Evolutionary conservation across 2,329 filamentous ascomycete genomes (phyloP).

Genomic region (Cercospora citrullina): DNA sequence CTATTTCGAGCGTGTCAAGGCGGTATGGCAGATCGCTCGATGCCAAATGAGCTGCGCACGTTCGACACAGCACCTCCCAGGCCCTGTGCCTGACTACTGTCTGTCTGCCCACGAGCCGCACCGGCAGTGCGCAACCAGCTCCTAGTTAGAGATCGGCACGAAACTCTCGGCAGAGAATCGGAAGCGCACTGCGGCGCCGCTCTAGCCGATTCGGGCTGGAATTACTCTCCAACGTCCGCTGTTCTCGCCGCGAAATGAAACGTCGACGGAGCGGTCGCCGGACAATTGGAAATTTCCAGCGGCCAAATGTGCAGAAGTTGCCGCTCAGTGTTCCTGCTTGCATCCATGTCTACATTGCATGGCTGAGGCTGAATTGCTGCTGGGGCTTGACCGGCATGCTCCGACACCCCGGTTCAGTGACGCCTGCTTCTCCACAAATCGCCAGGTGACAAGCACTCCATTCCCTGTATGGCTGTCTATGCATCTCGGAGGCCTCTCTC

Average conservation of each 20-base stretch:
- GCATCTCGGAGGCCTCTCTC: neutral
- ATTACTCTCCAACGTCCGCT: neutral
- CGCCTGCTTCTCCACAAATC: neutral
- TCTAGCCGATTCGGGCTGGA: slow-evolving; percentile 1
- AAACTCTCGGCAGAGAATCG: slow-evolving; percentile 4
- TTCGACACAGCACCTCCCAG: neutral
- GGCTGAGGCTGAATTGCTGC: neutral
- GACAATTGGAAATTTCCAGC: neutral
- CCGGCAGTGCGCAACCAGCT: slow-evolving; percentile 2
- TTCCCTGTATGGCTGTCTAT: neutral
- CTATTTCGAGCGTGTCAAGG: neutral
- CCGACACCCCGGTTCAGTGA: neutral
- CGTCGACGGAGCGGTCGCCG: neutral
- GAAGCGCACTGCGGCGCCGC: neutral
- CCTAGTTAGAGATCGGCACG: slow-evolving; percentile 1
- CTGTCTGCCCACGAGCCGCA: slow-evolving; percentile 4
- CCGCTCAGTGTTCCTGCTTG: neutral
- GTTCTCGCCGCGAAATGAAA: neutral
- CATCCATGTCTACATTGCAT: neutral
- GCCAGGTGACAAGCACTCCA: neutral
- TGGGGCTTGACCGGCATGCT: neutral
- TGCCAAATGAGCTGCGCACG: neutral
- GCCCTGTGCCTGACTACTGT: slow-evolving; percentile 1
- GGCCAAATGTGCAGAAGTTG: neutral
- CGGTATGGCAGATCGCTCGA: neutral